Conservation (phyloP, 2,329 filamentous ascomycete species). For the Fusarium haematococcum region DNA sequence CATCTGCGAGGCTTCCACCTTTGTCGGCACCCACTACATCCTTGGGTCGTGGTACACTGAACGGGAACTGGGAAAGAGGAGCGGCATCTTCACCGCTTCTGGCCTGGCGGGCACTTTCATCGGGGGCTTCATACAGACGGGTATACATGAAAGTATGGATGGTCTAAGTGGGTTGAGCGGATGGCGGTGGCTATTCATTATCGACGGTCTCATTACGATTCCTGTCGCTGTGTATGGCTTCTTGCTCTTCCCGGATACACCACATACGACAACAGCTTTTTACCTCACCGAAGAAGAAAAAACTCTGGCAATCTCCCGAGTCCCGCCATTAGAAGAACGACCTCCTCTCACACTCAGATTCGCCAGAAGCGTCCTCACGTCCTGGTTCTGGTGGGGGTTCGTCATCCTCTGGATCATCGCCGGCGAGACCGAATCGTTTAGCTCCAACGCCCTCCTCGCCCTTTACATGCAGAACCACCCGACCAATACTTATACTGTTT, state of each 20-base stretch:
- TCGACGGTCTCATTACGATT: slow-evolving; percentile 68
- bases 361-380: slow-evolving; percentile 65
- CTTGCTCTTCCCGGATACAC: slow-evolving; percentile 56
- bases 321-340: slow-evolving; percentile 52
- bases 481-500: slow-evolving; percentile 55
- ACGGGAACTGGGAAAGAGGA: slow-evolving; percentile 71
- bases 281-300: slow-evolving; percentile 60
- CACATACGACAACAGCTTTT: slow-evolving; percentile 58
- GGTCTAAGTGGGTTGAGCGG: slow-evolving; percentile 67
- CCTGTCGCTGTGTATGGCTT: slow-evolving; percentile 51
- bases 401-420: slow-evolving; percentile 76
- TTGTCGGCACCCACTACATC: slow-evolving; percentile 57
- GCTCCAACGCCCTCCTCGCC: slow-evolving; percentile 68
- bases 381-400: slow-evolving; percentile 76
- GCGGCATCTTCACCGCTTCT: slow-evolving; percentile 71
- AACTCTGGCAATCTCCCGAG: slow-evolving; percentile 55
- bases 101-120: slow-evolving; percentile 67
- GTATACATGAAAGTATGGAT: slow-evolving; percentile 63
- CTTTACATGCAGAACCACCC: slow-evolving; percentile 64
- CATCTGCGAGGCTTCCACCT: slow-evolving; percentile 53
- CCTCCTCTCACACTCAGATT: slow-evolving; percentile 63
- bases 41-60: slow-evolving; percentile 69
- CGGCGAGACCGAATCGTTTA: slow-evolving; percentile 78
- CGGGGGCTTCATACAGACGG: slow-evolving; percentile 69
- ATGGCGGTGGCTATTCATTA: slow-evolving; percentile 79